phyloP scores from a whole-genome alignment of 352 stramenopile genomes.

The Pythium dissotocum region DNA sequence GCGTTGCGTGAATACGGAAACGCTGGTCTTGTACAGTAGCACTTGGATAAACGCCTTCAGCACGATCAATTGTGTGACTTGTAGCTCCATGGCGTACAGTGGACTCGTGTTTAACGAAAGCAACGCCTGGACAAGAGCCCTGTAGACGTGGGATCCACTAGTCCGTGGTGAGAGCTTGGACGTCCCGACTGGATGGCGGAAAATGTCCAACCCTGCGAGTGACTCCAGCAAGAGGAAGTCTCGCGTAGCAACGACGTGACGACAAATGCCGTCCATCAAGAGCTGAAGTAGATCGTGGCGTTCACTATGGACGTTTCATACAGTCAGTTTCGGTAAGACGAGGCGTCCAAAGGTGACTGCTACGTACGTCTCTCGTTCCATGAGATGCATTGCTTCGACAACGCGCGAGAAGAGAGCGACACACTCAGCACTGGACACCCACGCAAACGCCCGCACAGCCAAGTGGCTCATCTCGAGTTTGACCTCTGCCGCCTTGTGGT shows the following conservation, averaged over 20 bases:
- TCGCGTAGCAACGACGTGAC: constrained; percentile 13
- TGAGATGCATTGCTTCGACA: constrained; percentile 58
- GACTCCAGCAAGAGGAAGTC: constrained; percentile 35
- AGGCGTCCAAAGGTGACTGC: not conserved
- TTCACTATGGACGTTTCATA: constrained; percentile 11
- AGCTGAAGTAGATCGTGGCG: constrained; percentile 31
- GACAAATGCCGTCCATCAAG: constrained; percentile 27
- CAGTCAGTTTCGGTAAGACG: not conserved
- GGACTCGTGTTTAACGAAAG: constrained; percentile 16
- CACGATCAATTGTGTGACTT: constrained; percentile 63
- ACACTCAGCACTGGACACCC: constrained; percentile 51
- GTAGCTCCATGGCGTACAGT: constrained; percentile 18
- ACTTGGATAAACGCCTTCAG: constrained; percentile 60
- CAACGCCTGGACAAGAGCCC: constrained; percentile 52
- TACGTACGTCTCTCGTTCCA: constrained; percentile 63
- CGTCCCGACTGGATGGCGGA: constrained; percentile 20
- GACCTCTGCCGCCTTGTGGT: constrained; percentile 44
- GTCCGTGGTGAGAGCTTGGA: constrained; percentile 31
- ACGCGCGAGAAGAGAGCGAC: constrained; percentile 48
- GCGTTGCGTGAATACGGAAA: constrained; percentile 24
- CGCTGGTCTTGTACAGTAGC: constrained; percentile 41
- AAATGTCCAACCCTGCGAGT: constrained; percentile 27
- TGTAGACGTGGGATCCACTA: constrained; percentile 28
- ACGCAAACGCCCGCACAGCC: constrained; percentile 56
- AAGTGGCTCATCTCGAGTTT: constrained; percentile 64